Conservation (phyloP, 345 rosid species). For the Xanthoceras sorbifolium region DNA sequence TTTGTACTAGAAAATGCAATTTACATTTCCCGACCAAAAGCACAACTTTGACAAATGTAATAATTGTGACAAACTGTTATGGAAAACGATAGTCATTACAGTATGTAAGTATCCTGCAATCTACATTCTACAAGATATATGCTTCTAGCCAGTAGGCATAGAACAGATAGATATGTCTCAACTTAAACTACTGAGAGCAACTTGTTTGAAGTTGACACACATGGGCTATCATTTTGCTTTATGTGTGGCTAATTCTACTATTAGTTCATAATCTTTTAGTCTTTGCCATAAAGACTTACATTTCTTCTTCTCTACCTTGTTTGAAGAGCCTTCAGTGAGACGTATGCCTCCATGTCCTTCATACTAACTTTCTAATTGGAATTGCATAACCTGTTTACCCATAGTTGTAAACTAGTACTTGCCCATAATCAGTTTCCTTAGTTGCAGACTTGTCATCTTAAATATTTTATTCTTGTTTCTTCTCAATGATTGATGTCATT, state of each 20-base stretch:
- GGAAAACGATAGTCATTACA: not conserved
- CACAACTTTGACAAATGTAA: conserved; percentile 1
- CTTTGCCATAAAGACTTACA: not conserved
- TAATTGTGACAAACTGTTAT: not conserved
- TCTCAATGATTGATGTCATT: not conserved
- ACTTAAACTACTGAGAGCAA: not conserved
- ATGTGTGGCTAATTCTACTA: not conserved
- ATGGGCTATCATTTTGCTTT: not conserved
- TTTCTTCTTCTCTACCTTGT: not conserved
- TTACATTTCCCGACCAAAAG: not conserved
- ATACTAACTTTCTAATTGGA: not conserved
- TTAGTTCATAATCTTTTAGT: not conserved
- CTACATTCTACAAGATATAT: not conserved
- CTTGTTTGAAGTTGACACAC: not conserved
- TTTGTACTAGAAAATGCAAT: not conserved
- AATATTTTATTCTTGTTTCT: not conserved
- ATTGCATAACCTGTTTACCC: not conserved
- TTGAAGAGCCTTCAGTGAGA: not conserved
- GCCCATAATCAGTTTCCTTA: not conserved
- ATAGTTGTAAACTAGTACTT: not conserved
- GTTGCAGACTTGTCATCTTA: not conserved
- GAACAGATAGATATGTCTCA: not conserved
- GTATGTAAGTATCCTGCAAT: not conserved
- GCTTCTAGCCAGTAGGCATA: not conserved
- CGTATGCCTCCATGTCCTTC: not conserved